Percentiles rank a stretch among this genome's conserved stretches.
Conservation (phyloP, 768 basidiomycete species). For the Termitomyces sp. region DNA sequence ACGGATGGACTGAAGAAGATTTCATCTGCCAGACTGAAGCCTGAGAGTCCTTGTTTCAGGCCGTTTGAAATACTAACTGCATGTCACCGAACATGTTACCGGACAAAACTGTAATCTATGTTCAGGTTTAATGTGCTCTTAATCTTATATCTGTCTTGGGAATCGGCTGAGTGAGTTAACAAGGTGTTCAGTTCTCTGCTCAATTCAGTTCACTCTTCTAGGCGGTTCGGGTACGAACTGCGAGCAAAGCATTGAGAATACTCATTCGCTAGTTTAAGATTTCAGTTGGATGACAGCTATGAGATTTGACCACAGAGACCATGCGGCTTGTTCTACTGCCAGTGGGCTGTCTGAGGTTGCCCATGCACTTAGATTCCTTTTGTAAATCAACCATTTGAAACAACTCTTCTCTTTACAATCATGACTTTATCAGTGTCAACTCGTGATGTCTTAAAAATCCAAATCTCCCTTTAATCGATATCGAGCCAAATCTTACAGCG, state of each 20-base stretch:
- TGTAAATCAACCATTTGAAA: too few relatives aligned
- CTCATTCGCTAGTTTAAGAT: neutral
- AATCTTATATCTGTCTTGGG: neutral
- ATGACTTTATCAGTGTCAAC: too few relatives aligned
- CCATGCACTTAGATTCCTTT: too few relatives aligned
- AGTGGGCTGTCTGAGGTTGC: too few relatives aligned
- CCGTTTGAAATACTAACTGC: neutral
- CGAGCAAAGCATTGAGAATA: neutral
- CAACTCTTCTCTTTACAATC: too few relatives aligned
- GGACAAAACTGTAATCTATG: neutral
- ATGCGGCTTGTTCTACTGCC: too few relatives aligned
- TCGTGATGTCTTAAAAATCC: too few relatives aligned
- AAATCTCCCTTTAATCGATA: too few relatives aligned
- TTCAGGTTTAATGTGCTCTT: neutral
- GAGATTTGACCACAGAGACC: too few relatives aligned
- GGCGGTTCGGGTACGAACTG: neutral
- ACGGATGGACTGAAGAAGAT: slow-evolving; percentile 60
- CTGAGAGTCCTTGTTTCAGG: neutral
- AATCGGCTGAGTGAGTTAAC: neutral
- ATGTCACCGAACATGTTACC: neutral
- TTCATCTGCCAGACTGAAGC: slow-evolving; percentile 22
- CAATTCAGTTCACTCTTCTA: neutral
- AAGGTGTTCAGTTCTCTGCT: neutral
- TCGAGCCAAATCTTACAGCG: too few relatives aligned
- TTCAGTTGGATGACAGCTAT: neutral